Base-by-base conservation (phyloP, 2,329 filamentous ascomycete genomes). In the Sphaerostilbella broomeana region DNA sequence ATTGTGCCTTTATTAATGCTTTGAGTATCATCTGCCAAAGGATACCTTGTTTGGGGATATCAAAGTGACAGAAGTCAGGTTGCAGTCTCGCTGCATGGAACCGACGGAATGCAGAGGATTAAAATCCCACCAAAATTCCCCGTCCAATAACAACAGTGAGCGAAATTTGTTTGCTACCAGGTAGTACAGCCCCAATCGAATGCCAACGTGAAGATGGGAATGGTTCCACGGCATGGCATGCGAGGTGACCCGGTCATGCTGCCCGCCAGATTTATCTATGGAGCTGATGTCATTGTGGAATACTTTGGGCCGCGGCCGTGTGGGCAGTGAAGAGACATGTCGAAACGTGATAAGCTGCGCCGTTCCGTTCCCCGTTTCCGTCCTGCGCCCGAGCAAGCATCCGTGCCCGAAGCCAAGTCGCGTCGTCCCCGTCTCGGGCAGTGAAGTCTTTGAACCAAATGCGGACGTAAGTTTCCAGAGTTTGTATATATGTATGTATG, bases 271-370 rank as follows among this genome's bases (percentile, higher is more conserved):
- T 20, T 28, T 6, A 29, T 33, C 35, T 29, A 24, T 29, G 35
- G 35, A 29, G 35, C 29, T 43, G 40, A 43, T 43, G 40, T 43
- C 40, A 43, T 43, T 43, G 35, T 43, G 40, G 35, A 34, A 43
- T 33, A n/a, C 30, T 25, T 22, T 8, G 12, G 26, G 21, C 27
- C 21, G 20, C 34, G 37, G 21, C 38, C 38, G 31, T 40, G 38
- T 26, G 33, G 26, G 33, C 31, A 25, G 13, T 12, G 28, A 41
- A 17, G 39, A 42, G 27, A 31, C 39, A 31, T 22, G 33, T 28
- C 27, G 31, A 22, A 22, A 25, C n/a, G 9, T 21, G 18, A 35
- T 27, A 42, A 22, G 39, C 33, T 36, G 33, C 39, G 33, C 32
- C 33, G 21, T 27, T 38, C 28, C 34, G 30, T 16, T 24, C 30